Evolutionary conservation across 306 rosid species (phyloP), one percentile per base, ranked within the genome.

Genomic region (Corylus americana): DNA sequence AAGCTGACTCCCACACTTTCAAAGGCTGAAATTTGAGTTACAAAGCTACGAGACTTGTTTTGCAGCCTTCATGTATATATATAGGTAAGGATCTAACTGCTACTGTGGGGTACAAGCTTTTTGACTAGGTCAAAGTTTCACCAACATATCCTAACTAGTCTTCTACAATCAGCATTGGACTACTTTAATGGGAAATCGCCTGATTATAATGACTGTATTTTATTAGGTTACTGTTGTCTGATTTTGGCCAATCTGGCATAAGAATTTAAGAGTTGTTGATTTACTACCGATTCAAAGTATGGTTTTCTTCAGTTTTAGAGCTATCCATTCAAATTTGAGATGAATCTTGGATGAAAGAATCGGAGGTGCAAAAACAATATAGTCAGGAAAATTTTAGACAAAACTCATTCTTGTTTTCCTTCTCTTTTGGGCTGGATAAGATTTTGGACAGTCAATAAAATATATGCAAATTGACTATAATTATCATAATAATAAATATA

Each of bases 1-100:
- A 90, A 82, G 69, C 76, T 93, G 83, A 88, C 88, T 18, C 74
- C 84, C 64, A 62, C 80, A 27, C 83, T 89, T 75, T 89, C 88
- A 2, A 88, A 87, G 86, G 81, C 76, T 84, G 85, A 86, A 81
- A 71, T 86, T 67, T 94, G 83, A 90, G 69, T 67, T 57, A 69
- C 55, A 18, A 79, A 76, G 49, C 66, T 72, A 31, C 17, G 39
- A 67, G 48, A 0, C 49, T 27, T 77, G 73, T 71, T 72, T 69
- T 17, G 31, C 27, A 1, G 55, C 44, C 42, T 47, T 70, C 45
- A 18, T 81, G 87, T 88, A 73, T 82, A 78, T 78, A 77, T 82
- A 78, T 78, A 77, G 92, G 85, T 88, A 78, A 79, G 76, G 53
- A 81, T 81, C 37, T 55, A 3, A 50, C 68, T 49, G 70, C 67